Conservation (phyloP, 441 rosid species). For the Gossypium trilobum region DNA sequence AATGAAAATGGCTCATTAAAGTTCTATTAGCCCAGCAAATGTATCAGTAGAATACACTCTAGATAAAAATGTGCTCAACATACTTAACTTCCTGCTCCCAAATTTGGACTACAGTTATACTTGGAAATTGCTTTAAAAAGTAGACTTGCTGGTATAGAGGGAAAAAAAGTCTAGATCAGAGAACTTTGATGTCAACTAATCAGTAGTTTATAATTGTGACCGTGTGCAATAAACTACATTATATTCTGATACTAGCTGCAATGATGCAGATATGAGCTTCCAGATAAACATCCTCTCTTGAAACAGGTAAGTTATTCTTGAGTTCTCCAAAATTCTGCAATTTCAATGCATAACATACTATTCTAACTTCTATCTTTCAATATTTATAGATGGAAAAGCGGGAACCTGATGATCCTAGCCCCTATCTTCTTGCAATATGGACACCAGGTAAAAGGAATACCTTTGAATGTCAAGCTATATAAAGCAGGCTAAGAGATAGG, state of each 20-base stretch:
- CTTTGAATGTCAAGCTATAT: not conserved
- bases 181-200: not conserved
- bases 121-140: not conserved
- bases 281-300: slow-evolving; percentile 83
- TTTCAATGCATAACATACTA: slow-evolving; percentile 18
- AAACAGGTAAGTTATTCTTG: slow-evolving; percentile 46
- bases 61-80: slow-evolving; percentile 5
- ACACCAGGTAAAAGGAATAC: slow-evolving; percentile 62
- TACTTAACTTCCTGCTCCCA: not conserved
- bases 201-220: not conserved
- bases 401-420: slow-evolving; percentile 87
- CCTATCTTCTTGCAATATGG: slow-evolving; percentile 95
- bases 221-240: not conserved
- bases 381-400: slow-evolving; percentile 67
- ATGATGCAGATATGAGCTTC: slow-evolving; percentile 77
- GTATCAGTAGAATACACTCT: slow-evolving; percentile 4
- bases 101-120: not conserved
- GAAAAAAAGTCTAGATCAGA: not conserved
- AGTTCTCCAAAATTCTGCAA: slow-evolving; percentile 8
- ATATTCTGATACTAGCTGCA: slow-evolving; percentile 14
- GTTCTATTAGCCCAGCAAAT: slow-evolving; percentile 9
- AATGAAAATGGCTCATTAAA: not conserved
- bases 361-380: slow-evolving; percentile 15
- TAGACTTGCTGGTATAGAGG: not conserved
- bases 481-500: not conserved